These are phyloP conservation scores for Beta corolliflora DNA, from an alignment of 179 eudicot species.

Conservation along the genomic window DNA sequence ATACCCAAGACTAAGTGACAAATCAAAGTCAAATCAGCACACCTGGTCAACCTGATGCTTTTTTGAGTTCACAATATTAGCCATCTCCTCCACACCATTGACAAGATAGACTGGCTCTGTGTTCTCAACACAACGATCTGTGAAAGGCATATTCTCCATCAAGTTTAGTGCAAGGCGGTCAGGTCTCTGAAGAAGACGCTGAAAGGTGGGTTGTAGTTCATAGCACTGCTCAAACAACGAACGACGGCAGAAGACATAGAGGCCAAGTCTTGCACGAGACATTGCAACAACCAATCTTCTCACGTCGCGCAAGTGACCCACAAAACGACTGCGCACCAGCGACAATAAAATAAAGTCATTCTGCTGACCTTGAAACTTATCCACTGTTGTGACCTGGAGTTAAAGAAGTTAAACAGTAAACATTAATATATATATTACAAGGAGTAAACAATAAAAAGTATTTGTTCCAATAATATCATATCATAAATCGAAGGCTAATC, in stretches of 20 bases:
- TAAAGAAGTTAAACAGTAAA: not conserved
- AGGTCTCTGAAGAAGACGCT: constrained; percentile 78
- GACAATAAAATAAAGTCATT: constrained; percentile 87
- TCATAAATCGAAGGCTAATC: not conserved
- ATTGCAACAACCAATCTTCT: constrained; percentile 96
- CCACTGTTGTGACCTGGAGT: constrained; percentile 83
- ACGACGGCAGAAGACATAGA: constrained; percentile 90
- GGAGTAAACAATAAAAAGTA: not conserved
- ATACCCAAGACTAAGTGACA: not conserved
- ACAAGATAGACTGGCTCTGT: constrained; percentile 66
- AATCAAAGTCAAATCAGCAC: constrained; percentile 11
- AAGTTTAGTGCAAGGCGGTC: constrained; percentile 77
- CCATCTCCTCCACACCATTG: constrained; percentile 79
- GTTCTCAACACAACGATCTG: constrained; percentile 75
- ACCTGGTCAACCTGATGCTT: constrained; percentile 75
- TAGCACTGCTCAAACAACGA: constrained; percentile 92
- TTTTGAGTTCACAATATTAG: constrained; percentile 61
- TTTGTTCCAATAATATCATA: not conserved
- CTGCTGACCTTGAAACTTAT: constrained; percentile 99
- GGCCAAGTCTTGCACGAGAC: constrained; percentile 99
- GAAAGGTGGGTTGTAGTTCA: constrained; percentile 92
- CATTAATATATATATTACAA: not conserved
- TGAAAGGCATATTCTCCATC: constrained; percentile 51
- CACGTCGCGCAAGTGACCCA: constrained; percentile 97
- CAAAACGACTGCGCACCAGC: constrained; percentile 93